Base-by-base conservation (phyloP, 345 rosid genomes). In the Salix dunnii region DNA sequence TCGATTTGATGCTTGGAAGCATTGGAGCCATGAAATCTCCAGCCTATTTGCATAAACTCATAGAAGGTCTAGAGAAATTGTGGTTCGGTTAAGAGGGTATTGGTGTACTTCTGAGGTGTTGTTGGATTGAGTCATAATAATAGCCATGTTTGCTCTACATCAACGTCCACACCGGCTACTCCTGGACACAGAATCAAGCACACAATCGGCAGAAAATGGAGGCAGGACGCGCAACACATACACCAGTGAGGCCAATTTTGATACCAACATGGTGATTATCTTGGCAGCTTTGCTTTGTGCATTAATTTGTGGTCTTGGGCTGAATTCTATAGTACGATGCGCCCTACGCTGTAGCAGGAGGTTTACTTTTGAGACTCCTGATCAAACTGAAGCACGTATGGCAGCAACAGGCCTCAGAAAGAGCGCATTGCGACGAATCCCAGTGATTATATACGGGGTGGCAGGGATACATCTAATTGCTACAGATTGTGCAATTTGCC, bases 111-210 rank as follows among this genome's bases (percentile, higher is more conserved):
- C 38, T 46, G 33, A 70, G 33, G 30, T 78, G 2, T 58, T 53
- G 49, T 12, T 42, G 10, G 68, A 48, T 21, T 20, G 27, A 10
- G 20, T 25, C 46, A 25, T n/a, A 6, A 20, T 11, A 42, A 38
- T 35, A 65, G 74, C 28, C 28, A 80, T 77, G 84, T 75, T 13
- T 63, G 61, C 55, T 35, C 78, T 82, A 49, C 40, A 69, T 55
- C 86, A 84, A 64, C 82, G 82, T 5, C 84, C 83, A 1, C 88
- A 86, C 67, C 86, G 93, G 17, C 78, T 84, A 10, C 86, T 90
- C 35, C 83, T 88, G 10, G 81, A 78, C 13, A 48, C 74, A 38
- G 77, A 77, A 46, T 20, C 88, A 64, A 77, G 51, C 65, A 55
- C 75, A 0, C 76, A 55, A 42, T 79, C 74, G 62, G 77, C 74